These are phyloP conservation scores for Blastocystis sp. DNA, from an alignment of 352 stramenopile genomes.

Conservation along the genomic window DNA sequence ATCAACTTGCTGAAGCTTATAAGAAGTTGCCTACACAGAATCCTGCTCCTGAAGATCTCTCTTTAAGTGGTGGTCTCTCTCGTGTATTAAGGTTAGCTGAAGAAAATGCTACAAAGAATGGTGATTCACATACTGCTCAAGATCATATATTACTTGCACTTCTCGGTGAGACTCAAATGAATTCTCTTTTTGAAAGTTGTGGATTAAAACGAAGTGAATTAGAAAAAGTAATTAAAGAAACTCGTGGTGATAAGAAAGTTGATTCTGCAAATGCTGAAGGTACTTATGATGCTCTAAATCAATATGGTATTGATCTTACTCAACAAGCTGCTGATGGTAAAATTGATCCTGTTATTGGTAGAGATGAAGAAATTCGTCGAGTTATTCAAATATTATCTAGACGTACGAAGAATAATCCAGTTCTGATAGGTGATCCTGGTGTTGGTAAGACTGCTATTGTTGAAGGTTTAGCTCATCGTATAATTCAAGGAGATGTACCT, in stretches of 20 bases:
- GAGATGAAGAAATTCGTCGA: conserved; percentile 82
- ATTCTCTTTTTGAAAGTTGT: conserved; percentile 51
- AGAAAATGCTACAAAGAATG: conserved; percentile 57
- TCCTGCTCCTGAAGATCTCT: conserved; percentile 52
- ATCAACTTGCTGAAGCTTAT: conserved; percentile 48
- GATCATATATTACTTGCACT: conserved; percentile 57
- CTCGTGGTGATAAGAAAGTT: conserved; percentile 51
- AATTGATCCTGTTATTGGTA: conserved; percentile 87
- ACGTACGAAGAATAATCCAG: conserved; percentile 89
- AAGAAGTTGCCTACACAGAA: conserved; percentile 55
- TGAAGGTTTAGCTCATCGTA: conserved; percentile 78
- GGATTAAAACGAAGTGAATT: conserved; percentile 52
- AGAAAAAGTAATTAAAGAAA: conserved; percentile 50
- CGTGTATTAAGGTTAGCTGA: conserved; percentile 59
- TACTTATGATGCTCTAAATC: conserved; percentile 66
- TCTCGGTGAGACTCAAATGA: conserved; percentile 50
- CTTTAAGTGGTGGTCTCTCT: conserved; percentile 50
- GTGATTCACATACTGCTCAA: conserved; percentile 55
- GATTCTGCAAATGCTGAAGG: conserved; percentile 62
- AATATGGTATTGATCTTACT: conserved; percentile 82
- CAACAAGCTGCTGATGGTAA: conserved; percentile 70
- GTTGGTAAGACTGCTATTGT: conserved; percentile 83
- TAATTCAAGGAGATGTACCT: conserved; percentile 80
- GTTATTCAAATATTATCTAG: conserved; percentile 78
- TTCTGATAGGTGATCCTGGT: conserved; percentile 78